phyloP scores from a whole-genome alignment of 169 alveolate genomes.

The Amoebophrya sp. region DNA sequence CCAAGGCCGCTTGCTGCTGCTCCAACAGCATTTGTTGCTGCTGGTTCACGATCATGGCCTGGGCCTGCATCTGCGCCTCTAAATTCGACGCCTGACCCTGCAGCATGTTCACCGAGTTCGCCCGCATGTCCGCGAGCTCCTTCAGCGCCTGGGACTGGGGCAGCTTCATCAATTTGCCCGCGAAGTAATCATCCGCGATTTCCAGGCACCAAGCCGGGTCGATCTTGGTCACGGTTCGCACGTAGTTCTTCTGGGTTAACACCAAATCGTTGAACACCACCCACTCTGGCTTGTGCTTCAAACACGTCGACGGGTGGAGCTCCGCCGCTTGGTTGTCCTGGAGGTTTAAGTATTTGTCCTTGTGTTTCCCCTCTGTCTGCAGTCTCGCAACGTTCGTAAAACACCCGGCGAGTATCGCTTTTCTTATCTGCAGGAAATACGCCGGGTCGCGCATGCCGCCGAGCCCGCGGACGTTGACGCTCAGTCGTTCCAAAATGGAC shows the following conservation, averaged over 20 bases:
- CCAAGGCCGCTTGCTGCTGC: no score
- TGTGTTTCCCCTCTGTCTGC: not conserved
- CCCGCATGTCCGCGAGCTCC: not conserved
- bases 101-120: not conserved
- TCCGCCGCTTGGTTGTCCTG: slow-evolving; percentile 57
- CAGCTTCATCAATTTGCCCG: not conserved
- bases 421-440: not conserved
- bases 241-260: slow-evolving; percentile 84
- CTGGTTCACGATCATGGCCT: not conserved
- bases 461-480: not conserved
- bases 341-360: not conserved
- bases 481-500: not conserved
- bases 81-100: not conserved
- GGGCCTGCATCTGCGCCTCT: not conserved
- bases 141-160: not conserved
- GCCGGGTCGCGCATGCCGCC: not conserved
- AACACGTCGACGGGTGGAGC: slow-evolving; percentile 86
- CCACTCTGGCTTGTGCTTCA: slow-evolving; percentile 87
- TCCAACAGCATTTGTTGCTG: not conserved
- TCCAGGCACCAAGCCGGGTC: not conserved
- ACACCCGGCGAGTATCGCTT: not conserved
- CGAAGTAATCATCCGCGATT: not conserved
- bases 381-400: not conserved
- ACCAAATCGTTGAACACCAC: slow-evolving; percentile 89
- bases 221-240: slow-evolving; percentile 74